A percentile compares a stretch with the other conserved stretches of the same genome.
These are phyloP conservation scores for Collybiopsis luxurians DNA, from an alignment of 768 basidiomycete species.

Conservation along the genomic window DNA sequence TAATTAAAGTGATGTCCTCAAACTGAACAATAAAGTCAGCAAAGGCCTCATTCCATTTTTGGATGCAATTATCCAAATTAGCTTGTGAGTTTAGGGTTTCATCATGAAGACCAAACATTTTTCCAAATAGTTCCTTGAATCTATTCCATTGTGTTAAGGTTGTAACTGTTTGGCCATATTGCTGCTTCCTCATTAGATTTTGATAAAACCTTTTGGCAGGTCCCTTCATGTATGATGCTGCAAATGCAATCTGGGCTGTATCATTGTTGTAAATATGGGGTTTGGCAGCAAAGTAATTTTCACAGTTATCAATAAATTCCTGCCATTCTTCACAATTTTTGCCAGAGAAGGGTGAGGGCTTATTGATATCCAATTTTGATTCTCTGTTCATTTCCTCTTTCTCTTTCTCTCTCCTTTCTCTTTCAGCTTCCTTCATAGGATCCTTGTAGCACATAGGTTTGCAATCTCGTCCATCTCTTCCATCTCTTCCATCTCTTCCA, in stretches of 20 bases:
- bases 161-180: not conserved
- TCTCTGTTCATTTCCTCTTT: not conserved
- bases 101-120: not conserved
- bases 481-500: too few relatives aligned
- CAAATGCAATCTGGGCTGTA: not conserved
- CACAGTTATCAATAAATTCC: not conserved
- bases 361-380: not conserved
- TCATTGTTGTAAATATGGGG: not conserved
- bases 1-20: not conserved
- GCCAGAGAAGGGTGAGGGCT: not conserved
- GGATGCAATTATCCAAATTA: not conserved
- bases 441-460: too few relatives aligned
- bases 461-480: too few relatives aligned
- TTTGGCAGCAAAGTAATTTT: not conserved
- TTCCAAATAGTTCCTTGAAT: not conserved
- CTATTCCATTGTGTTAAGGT: not conserved
- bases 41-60: not conserved
- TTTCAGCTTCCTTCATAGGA: too few relatives aligned
- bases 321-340: not conserved
- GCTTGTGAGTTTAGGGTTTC: not conserved
- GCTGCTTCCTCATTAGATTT: not conserved
- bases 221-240: not conserved
- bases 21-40: too few relatives aligned
- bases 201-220: not conserved
- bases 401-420: too few relatives aligned